Evolutionary conservation across 345 rosid genomes (phyloP).

Genomic region (Kandelia obovata): DNA sequence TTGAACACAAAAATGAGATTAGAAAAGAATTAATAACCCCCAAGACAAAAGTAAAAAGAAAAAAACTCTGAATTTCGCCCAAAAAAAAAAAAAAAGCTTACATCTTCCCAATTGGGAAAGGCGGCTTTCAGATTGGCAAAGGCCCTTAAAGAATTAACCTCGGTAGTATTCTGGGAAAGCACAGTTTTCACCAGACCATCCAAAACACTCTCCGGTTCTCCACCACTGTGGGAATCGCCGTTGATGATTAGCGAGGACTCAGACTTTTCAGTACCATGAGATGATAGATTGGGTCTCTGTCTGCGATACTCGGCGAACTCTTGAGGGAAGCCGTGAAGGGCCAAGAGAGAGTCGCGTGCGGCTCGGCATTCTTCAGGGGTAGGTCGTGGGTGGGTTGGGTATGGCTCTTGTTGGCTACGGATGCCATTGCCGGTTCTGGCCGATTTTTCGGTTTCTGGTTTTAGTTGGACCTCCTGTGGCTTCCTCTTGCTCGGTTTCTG

Average conservation of each 20-base stretch:
- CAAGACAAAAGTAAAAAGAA: not conserved
- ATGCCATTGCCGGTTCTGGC: conserved; percentile 11
- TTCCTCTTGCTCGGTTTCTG: conserved; percentile 45
- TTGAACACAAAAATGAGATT: too few species aligned
- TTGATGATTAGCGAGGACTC: not conserved
- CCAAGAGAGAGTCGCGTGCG: conserved; percentile 50
- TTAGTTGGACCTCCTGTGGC: conserved; percentile 16
- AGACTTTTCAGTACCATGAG: not conserved
- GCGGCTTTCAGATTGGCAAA: conserved; percentile 66
- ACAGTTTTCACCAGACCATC: conserved; percentile 74
- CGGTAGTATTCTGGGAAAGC: conserved; percentile 83
- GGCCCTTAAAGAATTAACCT: conserved; percentile 67
- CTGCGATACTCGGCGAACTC: conserved; percentile 56
- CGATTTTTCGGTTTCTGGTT: conserved; percentile 9
- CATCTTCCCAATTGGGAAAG: conserved; percentile 72
- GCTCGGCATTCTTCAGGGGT: conserved; percentile 47
- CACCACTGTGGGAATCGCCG: conserved; percentile 10
- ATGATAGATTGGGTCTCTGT: conserved; percentile 32
- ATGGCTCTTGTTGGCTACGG: conserved; percentile 31
- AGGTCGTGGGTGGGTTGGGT: conserved; percentile 45
- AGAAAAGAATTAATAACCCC: not conserved
- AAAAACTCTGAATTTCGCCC: not conserved
- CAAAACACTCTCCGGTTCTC: conserved; percentile 55
- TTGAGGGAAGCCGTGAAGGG: conserved; percentile 58
- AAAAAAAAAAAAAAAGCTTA: conserved; percentile 25